These are phyloP conservation scores for Chamaecrista fasciculata DNA, from an alignment of 306 rosid genomes.

Conservation along the genomic window DNA sequence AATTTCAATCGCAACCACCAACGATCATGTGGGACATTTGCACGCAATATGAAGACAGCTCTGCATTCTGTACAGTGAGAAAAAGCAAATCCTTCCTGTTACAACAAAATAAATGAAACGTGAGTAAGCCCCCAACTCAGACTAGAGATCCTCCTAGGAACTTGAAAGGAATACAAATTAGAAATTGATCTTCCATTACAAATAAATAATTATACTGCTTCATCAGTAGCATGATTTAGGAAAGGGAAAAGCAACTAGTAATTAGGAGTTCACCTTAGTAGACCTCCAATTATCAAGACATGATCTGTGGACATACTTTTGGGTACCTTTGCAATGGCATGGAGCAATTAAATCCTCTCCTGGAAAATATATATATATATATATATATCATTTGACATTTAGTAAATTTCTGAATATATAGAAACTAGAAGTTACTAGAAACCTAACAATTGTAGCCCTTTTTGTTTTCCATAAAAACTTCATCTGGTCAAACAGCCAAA, in stretches of 20 bases:
- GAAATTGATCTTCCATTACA: slow-evolving; percentile 10
- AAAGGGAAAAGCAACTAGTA: not conserved
- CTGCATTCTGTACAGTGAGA: slow-evolving; percentile 98
- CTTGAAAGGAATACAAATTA: slow-evolving; percentile 2
- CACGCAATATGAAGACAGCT: slow-evolving; percentile 79
- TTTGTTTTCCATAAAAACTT: not conserved
- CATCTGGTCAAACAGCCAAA: slow-evolving; percentile 8
- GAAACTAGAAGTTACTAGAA: not conserved
- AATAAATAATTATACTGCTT: not conserved
- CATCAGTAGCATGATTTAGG: slow-evolving; percentile 9
- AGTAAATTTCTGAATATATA: not conserved
- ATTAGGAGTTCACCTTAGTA: slow-evolving; percentile 60
- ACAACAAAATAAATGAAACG: slow-evolving; percentile 26
- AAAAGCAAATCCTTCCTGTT: slow-evolving; percentile 96
- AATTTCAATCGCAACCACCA: slow-evolving; percentile 98
- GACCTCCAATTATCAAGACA: slow-evolving; percentile 99
- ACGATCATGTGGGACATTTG: slow-evolving; percentile 92
- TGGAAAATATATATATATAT: slow-evolving; percentile 45
- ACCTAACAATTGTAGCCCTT: not conserved
- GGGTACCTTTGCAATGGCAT: slow-evolving; percentile 98
- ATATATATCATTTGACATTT: not conserved
- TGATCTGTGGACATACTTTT: slow-evolving; percentile 86
- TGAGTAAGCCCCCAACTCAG: slow-evolving; percentile 22
- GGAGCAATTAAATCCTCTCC: slow-evolving; percentile 97
- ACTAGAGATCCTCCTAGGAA: not conserved